Evolutionary conservation across 116 monocot species (phyloP), one percentile per base, ranked within the genome.

Genomic region (Papilionanthe hybrid): DNA sequence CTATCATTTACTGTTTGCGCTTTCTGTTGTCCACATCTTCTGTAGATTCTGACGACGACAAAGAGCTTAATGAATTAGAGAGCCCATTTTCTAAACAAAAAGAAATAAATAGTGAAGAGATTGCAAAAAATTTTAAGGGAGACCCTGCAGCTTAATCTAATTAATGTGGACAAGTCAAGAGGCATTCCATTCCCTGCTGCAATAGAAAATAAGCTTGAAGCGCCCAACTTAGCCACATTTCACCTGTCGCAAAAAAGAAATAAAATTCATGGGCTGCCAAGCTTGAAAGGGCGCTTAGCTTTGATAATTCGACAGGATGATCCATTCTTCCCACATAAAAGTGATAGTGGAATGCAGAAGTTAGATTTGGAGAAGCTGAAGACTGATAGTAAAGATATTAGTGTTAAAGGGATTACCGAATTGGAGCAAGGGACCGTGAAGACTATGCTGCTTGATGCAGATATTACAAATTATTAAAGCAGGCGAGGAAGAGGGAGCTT

Each of bases 101-200:
- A 79, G 58, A 49, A 72, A 48, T 87, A 65, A 75, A 76, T 84
- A 80, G 10, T 74, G 78, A 67, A 47, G 81, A 58, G 3, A 22
- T 42, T 60, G 75, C 55, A 44, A 44, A 44, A n/a, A 58, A 28
- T 73, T 20, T 25, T 87, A 42, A 78, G 48, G 55, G 49, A 87
- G 55, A 84, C 45, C 67, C 81, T 87, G 55, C 81, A 81, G 44
- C 30, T 78, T 19, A 87, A 76, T 55, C 55, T 79, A 79, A 82
- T 79, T 42, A 30, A 79, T 76, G 18, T 76, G 22, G 25, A 30
- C 29, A 68, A 30, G 29, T 48, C 1, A 20, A 78, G 58, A 22
- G 68, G 37, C 30, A 57, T 42, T 75, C 13, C 48, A 27, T 75
- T 28, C 42, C 27, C 12, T 42, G 17, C 11, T 56, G 19, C 77